These are phyloP conservation scores for Diaporthe citri DNA, from an alignment of 2,329 filamentous ascomycete species.

Conservation along the genomic window DNA sequence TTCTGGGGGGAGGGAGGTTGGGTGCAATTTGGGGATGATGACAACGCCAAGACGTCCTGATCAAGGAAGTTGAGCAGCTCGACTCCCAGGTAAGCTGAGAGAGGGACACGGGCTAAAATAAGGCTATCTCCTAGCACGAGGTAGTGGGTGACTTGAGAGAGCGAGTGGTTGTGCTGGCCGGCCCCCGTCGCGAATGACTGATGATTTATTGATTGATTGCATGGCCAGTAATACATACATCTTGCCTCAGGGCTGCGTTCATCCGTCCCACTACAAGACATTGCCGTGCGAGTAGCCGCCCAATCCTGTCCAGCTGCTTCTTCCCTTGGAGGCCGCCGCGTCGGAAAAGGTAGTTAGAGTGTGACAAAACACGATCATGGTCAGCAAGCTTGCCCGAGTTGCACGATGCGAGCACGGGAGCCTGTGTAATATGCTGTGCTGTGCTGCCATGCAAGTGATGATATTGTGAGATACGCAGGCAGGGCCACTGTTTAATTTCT, in stretches of 20 bases:
- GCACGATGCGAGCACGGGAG: conserved; percentile 3
- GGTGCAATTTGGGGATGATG: conserved; percentile 30
- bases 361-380: neutral
- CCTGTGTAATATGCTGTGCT: neutral
- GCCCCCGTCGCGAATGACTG: neutral
- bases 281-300: conserved; percentile 16
- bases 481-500: conserved; percentile 34
- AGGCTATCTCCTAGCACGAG: conserved; percentile 15
- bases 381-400: conserved; percentile 8
- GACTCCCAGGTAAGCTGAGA: neutral
- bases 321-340: conserved; percentile 21
- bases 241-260: conserved; percentile 7
- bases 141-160: neutral
- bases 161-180: neutral
- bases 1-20: conserved; percentile 29
- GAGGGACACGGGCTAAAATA: conserved; percentile 9
- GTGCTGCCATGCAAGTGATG: neutral
- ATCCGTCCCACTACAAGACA: conserved; percentile 12
- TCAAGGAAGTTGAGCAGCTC: conserved; percentile 32
- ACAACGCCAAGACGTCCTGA: conserved; percentile 30
- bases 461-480: conserved; percentile 20
- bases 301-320: neutral
- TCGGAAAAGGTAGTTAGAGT: neutral
- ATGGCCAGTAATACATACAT: conserved; percentile 8
- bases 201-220: neutral